These are phyloP conservation scores for Canavalia ensiformis DNA, from an alignment of 306 rosid species.

Conservation along the genomic window DNA sequence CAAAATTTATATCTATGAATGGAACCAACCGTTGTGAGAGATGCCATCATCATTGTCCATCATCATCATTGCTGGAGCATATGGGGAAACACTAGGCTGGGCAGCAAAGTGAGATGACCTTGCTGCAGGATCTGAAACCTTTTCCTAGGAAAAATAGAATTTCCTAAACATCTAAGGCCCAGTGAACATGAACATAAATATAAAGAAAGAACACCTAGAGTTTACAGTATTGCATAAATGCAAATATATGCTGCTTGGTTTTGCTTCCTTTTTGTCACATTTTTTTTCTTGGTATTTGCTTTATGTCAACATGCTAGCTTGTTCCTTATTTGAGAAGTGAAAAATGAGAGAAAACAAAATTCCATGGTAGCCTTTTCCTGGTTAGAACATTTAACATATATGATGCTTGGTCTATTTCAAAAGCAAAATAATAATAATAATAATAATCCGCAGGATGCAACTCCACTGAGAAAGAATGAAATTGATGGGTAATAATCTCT, in stretches of 20 bases:
- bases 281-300: slow-evolving; percentile 4
- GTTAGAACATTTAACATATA: neutral
- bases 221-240: neutral
- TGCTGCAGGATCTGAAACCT: slow-evolving; percentile 61
- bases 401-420: slow-evolving; percentile 15
- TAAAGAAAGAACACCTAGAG: too few relatives aligned
- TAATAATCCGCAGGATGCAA: slow-evolving; percentile 2
- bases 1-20: neutral
- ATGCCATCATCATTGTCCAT: slow-evolving; percentile 68
- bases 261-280: slow-evolving; percentile 3
- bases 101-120: slow-evolving; percentile 63
- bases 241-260: neutral
- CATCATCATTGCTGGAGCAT: slow-evolving; percentile 58
- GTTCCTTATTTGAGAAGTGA: slow-evolving; percentile 10
- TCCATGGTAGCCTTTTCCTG: neutral
- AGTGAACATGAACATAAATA: too few relatives aligned
- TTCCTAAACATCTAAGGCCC: too few relatives aligned
- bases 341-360: neutral
- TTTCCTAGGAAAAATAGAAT: slow-evolving; percentile 58
- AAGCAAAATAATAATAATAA: neutral
- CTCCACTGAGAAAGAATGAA: neutral
- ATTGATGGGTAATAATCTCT: neutral
- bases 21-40: slow-evolving; percentile 57
- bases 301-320: neutral
- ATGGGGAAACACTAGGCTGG: slow-evolving; percentile 59